Evolutionary conservation across 2,329 filamentous ascomycete genomes (phyloP), one percentile per base, ranked within the genome.

Genomic region (Diaporthe sp.): DNA sequence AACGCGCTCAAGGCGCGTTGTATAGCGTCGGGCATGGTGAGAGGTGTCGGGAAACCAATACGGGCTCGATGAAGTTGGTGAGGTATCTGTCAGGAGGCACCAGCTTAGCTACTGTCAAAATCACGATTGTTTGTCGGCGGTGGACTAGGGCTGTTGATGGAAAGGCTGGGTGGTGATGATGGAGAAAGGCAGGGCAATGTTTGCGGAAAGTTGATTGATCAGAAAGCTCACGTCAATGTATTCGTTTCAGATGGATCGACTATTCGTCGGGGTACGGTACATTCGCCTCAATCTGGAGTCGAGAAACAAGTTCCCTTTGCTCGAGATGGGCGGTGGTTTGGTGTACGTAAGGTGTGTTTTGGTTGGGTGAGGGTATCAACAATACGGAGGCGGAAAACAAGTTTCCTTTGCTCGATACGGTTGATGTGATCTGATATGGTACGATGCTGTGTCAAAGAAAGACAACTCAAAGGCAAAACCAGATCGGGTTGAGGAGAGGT

Each of bases 401-500:
- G 61, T 37, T 37, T 10, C 20, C 7, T n/a, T 51, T 67, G 44
- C 42, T 34, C 61, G 28, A 37, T 7, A 67, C 17, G 1, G 28
- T 25, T 67, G 42, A 67, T 67, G 28, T 1, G 1, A 7, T 67
- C 44, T 49, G 61, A 22, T 51, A 37, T 34, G 42, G 20, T 37
- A 12, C 61, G 49, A 51, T 44, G 2, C 2, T 37, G 13, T 67
- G 61, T 51, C 61, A 12, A 37, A 34, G 28, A 47, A 49, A 47
- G 61, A 67, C 61, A 67, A 37, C 13, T 49, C 25, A 28, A 31
- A 31, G 61, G 17, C 42, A 49, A 15, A 67, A 67, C 28, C 42
- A 67, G 25, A 37, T 5, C 8, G 61, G 6, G 61, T 17, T 63
- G 58, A 17, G 58, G 58, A 28, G 37, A 44, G 39, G 37, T 22